These are phyloP conservation scores for Solanum boliviense DNA, from an alignment of 257 asterid genomes.

Conservation along the genomic window DNA sequence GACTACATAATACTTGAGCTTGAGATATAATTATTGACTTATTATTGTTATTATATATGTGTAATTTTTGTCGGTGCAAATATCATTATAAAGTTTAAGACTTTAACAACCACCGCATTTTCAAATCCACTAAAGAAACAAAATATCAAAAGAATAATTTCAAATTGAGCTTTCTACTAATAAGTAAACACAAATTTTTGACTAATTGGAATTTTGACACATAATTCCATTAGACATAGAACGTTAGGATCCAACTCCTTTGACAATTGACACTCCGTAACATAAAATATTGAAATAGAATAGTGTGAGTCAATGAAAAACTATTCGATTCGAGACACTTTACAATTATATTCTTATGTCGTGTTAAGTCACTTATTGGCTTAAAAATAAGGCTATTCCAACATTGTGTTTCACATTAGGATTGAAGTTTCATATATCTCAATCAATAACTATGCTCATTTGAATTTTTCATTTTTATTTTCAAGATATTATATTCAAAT, in stretches of 20 bases:
- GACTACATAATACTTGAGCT: background rate
- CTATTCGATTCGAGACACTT: background rate
- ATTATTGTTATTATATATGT: background rate
- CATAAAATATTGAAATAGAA: background rate
- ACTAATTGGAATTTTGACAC: background rate
- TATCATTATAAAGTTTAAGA: background rate
- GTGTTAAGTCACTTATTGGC: background rate
- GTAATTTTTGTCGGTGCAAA: background rate
- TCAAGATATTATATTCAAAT: background rate
- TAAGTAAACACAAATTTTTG: background rate
- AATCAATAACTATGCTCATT: background rate
- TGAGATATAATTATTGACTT: background rate
- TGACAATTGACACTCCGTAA: background rate
- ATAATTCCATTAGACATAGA: background rate
- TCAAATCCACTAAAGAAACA: background rate
- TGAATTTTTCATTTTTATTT: background rate
- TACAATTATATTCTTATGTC: background rate
- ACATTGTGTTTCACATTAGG: background rate
- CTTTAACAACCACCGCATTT: background rate
- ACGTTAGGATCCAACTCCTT: background rate
- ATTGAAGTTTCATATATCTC: background rate
- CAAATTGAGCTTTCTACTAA: background rate
- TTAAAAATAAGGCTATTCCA: background rate
- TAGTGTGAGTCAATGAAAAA: background rate
- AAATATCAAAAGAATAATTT: background rate